Base-by-base conservation (phyloP, 495 filamentous ascomycete genomes). In the Hyaloscypha bicolor region DNA sequence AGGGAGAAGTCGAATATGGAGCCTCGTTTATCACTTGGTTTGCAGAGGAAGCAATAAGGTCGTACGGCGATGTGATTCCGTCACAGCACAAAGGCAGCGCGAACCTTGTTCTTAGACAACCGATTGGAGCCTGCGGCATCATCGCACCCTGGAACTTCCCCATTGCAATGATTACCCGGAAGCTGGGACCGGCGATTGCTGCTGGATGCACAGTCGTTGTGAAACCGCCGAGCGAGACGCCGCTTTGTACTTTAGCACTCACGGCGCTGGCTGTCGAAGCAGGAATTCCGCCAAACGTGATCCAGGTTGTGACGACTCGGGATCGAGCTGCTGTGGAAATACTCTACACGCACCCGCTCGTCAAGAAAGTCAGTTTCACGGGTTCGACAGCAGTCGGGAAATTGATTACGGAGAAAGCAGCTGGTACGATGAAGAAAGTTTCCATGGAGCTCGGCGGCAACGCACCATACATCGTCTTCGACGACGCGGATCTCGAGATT, bases 401-500 rank as follows among this genome's bases (percentile, higher is more conserved):
- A 71, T 81, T 97, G 2, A 81, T 97, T 32, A 93, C 92, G 87
- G 86, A 88, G 75, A 91, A 93, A 77, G 85, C 86, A 29, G 81
- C 90, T 0, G 80, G 81, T 6, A 94, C 91, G 0, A 79, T 97
- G 65, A 97, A 97, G 82, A 91, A 93, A 74, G 81, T 94, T 29
- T 90, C 85, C 5, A 86, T 96, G 72, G 93, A 96, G 73, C 83
- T 97, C 0, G 93, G 93, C 59, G 93, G 93, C 25, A 97, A 97
- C 76, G 91, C 91, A 0, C 92, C 93, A 3, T 95, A 96, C 78
- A 94, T 96, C 62, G 91, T 96, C 16, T 96, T 96, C 71, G 90
- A 95, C 61, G 93, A 96, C 72, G 91, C 92, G 35, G 88, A 96
- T 72, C 77, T 96, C 51, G 90, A 92, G 61, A 78, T 80, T 0